phyloP scores from a whole-genome alignment of 306 rosid genomes.

The Dalbergia cultrata region DNA sequence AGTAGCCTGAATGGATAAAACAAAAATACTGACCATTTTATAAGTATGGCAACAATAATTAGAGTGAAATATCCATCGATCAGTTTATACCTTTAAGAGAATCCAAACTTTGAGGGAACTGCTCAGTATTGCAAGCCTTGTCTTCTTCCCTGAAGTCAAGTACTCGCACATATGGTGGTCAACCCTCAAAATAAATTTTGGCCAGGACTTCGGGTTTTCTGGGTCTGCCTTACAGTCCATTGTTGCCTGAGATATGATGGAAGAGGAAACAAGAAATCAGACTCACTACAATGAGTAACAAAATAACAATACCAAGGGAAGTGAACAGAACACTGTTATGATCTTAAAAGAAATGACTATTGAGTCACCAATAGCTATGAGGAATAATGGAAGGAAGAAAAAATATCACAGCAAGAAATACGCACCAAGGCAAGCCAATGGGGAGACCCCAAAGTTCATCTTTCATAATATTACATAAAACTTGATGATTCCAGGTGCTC shows the following conservation, averaged over 20 bases:
- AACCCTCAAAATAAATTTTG: constrained; percentile 82
- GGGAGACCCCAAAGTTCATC: constrained; percentile 10
- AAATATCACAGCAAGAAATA: constrained; percentile 11
- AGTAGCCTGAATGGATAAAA: constrained; percentile 31
- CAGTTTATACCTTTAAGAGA: constrained; percentile 73
- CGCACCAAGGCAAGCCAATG: neutral
- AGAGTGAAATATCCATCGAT: neutral
- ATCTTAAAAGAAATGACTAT: constrained; percentile 4
- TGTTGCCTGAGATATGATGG: constrained; percentile 66
- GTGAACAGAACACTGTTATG: constrained; percentile 11
- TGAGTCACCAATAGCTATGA: neutral
- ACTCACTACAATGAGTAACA: constrained; percentile 34
- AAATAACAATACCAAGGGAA: neutral
- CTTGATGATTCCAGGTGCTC: constrained; percentile 13
- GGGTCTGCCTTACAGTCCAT: constrained; percentile 71
- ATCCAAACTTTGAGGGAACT: constrained; percentile 98
- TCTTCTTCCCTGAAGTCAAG: constrained; percentile 82
- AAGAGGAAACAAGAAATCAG: constrained; percentile 38
- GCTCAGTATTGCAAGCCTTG: constrained; percentile 87
- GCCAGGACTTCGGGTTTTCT: constrained; percentile 88
- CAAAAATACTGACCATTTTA: constrained; percentile 6
- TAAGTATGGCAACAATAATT: constrained; percentile 33
- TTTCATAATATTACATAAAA: neutral
- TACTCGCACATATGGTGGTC: constrained; percentile 88
- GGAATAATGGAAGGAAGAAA: constrained; percentile 17